Base-by-base conservation (phyloP, 306 rosid genomes). In the Erythrophleum fordii region DNA sequence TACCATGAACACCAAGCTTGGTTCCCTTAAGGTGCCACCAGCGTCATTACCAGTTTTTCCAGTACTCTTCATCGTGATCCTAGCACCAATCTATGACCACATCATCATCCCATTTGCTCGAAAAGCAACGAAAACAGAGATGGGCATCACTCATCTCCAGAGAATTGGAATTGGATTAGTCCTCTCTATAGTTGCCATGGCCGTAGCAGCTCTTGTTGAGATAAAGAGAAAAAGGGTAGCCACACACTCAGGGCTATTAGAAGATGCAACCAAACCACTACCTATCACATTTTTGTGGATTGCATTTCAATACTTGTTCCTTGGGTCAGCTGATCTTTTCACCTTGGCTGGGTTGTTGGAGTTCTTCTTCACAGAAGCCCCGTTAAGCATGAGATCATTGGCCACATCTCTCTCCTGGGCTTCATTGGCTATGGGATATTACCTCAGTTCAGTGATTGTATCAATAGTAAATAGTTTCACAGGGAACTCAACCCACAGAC, bases 241-340 rank as follows among this genome's bases (percentile, higher is more conserved):
- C 0, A 80, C 84, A 10, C 4, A 73, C 6, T 73, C 84, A 0
- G 89, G 89, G 1, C 77, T 89, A 25, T 69, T 87, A 7, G 90
- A 90, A 78, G 84, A 90, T 8, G 26, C 84, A 14, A 76, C 82
- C 1, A 60, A 81, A 5, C 93, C 92, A 25, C 53, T 95, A 16
- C 98, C 99, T 8, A 86, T 95, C 67, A 72, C 98, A 20, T 95
- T 92, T 85, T 73, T 93, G 20, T 95, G 99, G 99, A 87, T 95
- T 53, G 94, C 96, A 11, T 76, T 93, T 9, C 99, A 95, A 69
- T 93, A 86, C 84, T 64, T 95, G 75, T 95, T 90, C 56, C 94
- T 95, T 0, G 99, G 99, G 5, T 95, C 99, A 1, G 99, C 99
- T 4, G 99, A 95, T 83, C 94, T 95, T 39, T 95, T 95, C 93